Evolutionary conservation across 331 rosid genomes (phyloP).

Genomic region (Malus hybrid): DNA sequence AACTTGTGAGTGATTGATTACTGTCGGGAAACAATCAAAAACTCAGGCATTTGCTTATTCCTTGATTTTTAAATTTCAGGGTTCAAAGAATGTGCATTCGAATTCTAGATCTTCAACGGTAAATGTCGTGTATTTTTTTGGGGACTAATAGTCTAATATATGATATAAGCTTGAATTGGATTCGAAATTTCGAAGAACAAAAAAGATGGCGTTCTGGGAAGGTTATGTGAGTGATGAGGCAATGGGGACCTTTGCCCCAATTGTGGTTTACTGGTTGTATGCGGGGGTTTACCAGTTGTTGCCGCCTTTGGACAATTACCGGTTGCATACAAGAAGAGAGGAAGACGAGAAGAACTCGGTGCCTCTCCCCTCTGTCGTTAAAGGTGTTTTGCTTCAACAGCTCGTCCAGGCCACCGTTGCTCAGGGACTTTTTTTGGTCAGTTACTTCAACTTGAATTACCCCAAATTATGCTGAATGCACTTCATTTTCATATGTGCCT

Average conservation of each 20-base stretch:
- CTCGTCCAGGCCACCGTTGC: slow-evolving; percentile 76
- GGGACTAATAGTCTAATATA: background rate
- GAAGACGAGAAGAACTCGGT: slow-evolving; percentile 64
- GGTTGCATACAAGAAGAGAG: slow-evolving; percentile 69
- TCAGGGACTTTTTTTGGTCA: slow-evolving; percentile 48
- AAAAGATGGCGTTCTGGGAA: slow-evolving; percentile 74
- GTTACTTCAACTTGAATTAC: slow-evolving; percentile 14
- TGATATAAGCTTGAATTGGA: background rate
- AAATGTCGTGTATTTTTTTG: slow-evolving; percentile 12
- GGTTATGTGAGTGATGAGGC: slow-evolving; percentile 71
- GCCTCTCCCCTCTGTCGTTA: slow-evolving; percentile 55
- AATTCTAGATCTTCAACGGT: slow-evolving; percentile 35
- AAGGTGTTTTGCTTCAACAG: slow-evolving; percentile 85
- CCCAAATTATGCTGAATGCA: background rate
- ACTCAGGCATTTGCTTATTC: background rate
- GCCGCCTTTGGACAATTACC: slow-evolving; percentile 58
- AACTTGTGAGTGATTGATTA: background rate
- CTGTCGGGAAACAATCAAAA: background rate
- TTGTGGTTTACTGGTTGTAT: slow-evolving; percentile 79
- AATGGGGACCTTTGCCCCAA: slow-evolving; percentile 84
- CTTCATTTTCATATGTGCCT: background rate
- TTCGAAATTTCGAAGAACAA: background rate
- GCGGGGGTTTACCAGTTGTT: slow-evolving; percentile 69
- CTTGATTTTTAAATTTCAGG: slow-evolving; percentile 23
- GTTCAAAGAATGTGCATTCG: slow-evolving; percentile 19